Evolutionary conservation across 495 filamentous ascomycete species (phyloP).

Genomic region (Aspergillus homomorphus): DNA sequence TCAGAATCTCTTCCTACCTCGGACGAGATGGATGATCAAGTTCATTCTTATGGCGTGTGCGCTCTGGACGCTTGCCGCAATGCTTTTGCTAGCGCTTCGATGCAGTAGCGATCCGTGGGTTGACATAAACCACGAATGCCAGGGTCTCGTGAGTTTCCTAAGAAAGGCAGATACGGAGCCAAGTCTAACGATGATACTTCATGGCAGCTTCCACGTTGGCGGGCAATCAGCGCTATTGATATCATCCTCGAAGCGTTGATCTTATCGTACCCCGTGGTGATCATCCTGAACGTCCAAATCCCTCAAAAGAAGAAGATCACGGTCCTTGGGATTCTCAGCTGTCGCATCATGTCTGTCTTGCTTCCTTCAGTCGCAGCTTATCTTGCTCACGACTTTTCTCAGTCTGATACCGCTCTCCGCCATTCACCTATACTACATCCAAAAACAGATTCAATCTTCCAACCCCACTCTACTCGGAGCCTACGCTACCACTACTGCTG

Average conservation of each 20-base stretch:
- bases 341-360: constrained; percentile 24
- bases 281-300: constrained; percentile 20
- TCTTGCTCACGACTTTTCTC: neutral
- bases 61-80: constrained; percentile 15
- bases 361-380: neutral
- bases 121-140: constrained; percentile 19
- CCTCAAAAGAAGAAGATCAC: constrained; percentile 20
- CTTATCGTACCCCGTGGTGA: constrained; percentile 15
- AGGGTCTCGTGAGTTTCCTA: constrained; percentile 8
- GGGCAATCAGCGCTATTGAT: constrained; percentile 24
- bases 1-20: constrained; percentile 6
- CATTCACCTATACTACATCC: constrained; percentile 23
- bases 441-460: constrained; percentile 19
- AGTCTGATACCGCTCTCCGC: constrained; percentile 30
- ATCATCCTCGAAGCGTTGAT: constrained; percentile 24
- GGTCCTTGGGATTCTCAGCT: constrained; percentile 15
- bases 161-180: neutral
- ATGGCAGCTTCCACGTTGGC: constrained; percentile 26
- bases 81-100: constrained; percentile 19
- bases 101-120: constrained; percentile 20
- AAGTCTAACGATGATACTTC: neutral
- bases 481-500: constrained; percentile 25
- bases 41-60: constrained; percentile 10
- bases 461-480: constrained; percentile 25
- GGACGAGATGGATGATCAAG: constrained; percentile 14